Percentiles rank a stretch among this genome's conserved stretches.
Conservation (phyloP, 371 early-diverging fungal genomes). For the Mycotypha africana region DNA sequence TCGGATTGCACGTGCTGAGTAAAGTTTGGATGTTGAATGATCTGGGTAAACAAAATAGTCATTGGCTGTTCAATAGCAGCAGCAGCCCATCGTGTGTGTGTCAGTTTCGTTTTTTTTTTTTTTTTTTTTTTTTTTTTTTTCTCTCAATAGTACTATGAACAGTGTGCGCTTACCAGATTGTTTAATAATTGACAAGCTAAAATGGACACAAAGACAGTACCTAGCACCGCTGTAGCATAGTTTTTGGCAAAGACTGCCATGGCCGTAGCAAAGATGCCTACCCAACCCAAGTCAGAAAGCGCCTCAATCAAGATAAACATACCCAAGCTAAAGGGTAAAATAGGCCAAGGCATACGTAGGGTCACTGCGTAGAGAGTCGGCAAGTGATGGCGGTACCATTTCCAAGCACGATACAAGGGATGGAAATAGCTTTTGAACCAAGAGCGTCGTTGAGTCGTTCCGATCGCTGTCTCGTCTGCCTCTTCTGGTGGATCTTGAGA, state of each 20-base stretch:
- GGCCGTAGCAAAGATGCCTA: conserved; percentile 56
- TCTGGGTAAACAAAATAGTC: conserved; percentile 76
- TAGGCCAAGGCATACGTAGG: conserved; percentile 67
- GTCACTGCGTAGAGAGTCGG: conserved; percentile 51
- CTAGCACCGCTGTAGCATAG: conserved; percentile 57
- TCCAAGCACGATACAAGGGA: no score
- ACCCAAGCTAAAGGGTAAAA: conserved; percentile 72
- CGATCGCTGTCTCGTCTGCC: no score
- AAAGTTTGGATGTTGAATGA: conserved; percentile 65
- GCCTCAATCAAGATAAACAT: conserved; percentile 83
- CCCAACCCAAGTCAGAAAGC: conserved; percentile 63
- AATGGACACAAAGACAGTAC: conserved; percentile 57
- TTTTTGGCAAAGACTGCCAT: conserved; percentile 51
- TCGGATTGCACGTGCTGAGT: conserved; percentile 18
- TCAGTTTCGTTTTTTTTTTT: not conserved
- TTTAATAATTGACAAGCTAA: conserved; percentile 73
- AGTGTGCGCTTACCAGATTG: conserved; percentile 62
- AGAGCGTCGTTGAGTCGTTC: no score
- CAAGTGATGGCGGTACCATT: conserved; percentile 13
- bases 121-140: not conserved
- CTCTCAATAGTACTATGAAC: no score
- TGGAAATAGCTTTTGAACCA: no score
- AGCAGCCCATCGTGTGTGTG: not conserved
- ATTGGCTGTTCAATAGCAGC: conserved; percentile 43
- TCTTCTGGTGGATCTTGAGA: no score